Conservation (phyloP, 345 rosid species). For the Limnanthes douglasii region DNA sequence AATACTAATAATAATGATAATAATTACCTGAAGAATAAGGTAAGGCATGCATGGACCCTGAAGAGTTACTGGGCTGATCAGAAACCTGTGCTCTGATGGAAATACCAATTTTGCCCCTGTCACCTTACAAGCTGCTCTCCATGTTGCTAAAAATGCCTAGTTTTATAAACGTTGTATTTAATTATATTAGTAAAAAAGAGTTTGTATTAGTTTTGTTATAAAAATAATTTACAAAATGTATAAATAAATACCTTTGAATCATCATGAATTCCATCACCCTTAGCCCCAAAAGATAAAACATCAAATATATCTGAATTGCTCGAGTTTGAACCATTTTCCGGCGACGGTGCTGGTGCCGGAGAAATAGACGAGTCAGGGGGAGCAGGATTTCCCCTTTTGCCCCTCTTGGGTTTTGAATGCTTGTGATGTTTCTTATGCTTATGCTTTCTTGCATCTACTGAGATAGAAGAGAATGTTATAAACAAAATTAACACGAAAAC, state of each 20-base stretch:
- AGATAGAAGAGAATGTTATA: conserved; percentile 9
- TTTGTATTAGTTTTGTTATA: not conserved
- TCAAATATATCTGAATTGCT: conserved; percentile 13
- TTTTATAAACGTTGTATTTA: not conserved
- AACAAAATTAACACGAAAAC: conserved; percentile 7
- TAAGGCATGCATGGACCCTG: conserved; percentile 57
- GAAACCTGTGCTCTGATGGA: conserved; percentile 28
- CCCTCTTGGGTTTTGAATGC: conserved; percentile 13
- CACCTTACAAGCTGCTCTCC: conserved; percentile 51
- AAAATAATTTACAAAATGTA: too few relatives aligned
- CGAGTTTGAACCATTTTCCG: conserved; percentile 8
- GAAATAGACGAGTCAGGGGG: conserved; percentile 7
- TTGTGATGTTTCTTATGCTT: conserved; percentile 17
- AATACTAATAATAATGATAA: too few relatives aligned
- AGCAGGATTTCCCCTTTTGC: conserved; percentile 2
- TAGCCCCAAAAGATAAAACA: conserved; percentile 41
- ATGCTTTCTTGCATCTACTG: conserved; percentile 34
- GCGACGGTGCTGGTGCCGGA: conserved; percentile 23
- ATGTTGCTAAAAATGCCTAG: conserved; percentile 38
- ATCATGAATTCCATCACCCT: conserved; percentile 42
- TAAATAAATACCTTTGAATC: conserved; percentile 52
- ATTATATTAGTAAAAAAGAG: not conserved
- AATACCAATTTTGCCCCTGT: conserved; percentile 27
- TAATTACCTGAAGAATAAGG: conserved; percentile 50
- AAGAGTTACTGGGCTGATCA: conserved; percentile 36